Percentiles rank a stretch among this genome's conserved stretches.
Conservation (phyloP, 495 filamentous ascomycete genomes). For the Glarea lozoyensis region DNA sequence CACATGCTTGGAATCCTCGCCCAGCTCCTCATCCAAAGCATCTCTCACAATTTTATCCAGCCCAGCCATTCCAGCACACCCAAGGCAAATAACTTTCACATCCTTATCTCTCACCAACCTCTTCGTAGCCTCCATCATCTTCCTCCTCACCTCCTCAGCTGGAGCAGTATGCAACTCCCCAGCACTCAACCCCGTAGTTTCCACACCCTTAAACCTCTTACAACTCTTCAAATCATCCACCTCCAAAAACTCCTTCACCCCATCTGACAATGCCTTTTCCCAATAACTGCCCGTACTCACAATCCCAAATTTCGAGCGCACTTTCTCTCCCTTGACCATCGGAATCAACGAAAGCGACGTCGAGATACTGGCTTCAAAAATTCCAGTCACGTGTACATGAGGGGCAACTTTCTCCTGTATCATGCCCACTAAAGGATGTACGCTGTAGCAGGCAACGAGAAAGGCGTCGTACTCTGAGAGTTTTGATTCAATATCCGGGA, state of each 20-base stretch:
- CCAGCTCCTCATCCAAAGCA: slow-evolving; percentile 56
- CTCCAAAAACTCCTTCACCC: slow-evolving; percentile 49
- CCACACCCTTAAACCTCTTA: slow-evolving; percentile 61
- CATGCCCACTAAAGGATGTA: slow-evolving; percentile 66
- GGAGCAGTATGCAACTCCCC: slow-evolving; percentile 65
- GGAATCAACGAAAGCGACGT: slow-evolving; percentile 41
- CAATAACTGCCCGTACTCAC: slow-evolving; percentile 81
- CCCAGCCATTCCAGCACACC: slow-evolving; percentile 89
- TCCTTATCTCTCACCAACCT: slow-evolving; percentile 46
- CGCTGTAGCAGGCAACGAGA: slow-evolving; percentile 82
- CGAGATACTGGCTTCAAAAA: slow-evolving; percentile 73
- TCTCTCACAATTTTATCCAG: slow-evolving; percentile 71
- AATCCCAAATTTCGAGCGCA: slow-evolving; percentile 65
- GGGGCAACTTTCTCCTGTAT: slow-evolving; percentile 33
- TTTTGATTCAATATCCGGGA: slow-evolving; percentile 36
- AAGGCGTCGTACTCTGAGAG: slow-evolving; percentile 60
- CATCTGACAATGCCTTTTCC: slow-evolving; percentile 59
- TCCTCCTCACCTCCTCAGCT: slow-evolving; percentile 50
- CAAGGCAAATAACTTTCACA: slow-evolving; percentile 62
- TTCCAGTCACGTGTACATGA: slow-evolving; percentile 56
- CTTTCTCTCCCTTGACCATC: slow-evolving; percentile 1
- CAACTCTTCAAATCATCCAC: slow-evolving; percentile 7
- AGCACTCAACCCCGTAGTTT: slow-evolving; percentile 77
- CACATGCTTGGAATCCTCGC: slow-evolving; percentile 49
- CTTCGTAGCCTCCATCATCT: slow-evolving; percentile 61